Base-by-base conservation (phyloP, 306 rosid genomes). In the Prunus dulcis region DNA sequence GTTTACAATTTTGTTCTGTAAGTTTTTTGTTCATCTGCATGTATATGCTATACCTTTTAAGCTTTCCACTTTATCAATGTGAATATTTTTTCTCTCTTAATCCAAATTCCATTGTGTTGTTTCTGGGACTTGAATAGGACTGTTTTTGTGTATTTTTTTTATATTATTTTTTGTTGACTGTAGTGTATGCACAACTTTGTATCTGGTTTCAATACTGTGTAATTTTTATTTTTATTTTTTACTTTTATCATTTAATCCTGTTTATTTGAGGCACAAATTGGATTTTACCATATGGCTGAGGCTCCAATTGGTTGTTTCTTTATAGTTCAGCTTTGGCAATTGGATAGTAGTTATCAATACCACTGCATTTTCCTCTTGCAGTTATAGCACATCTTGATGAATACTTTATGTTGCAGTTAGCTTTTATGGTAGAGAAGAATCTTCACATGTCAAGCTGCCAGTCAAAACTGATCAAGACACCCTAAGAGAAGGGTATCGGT, bases 401-500 rank as follows among this genome's bases (percentile, higher is more conserved):
- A 58, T 23, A 22, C 72, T 43, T 49, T 75, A 66, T 76, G 47
- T 83, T 76, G 76, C 88, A 95, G 99, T 82, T 88, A 80, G 75
- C 72, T 88, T 84, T 83, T 95, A 90, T 71, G 89, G 97, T 76
- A 86, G 86, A 83, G 93, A 85, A 38, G 76, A 75, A 47, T 64
- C 92, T 58, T 58, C 90, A 43, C 84, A 72, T 69, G 32, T 84
- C 23, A 86, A 80, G 77, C 65, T 92, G 80, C 96, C 99, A 50
- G 74, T 92, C 71, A 95, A 92, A 87, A 92, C 97, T 25, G 99
- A 95, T 87, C 86, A 88, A 75, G 99, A 95, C 82, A 91, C 99
- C 4, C 80, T 92, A 58, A 87, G 96, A 79, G 99, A 95, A 78
- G 97, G 97, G 75, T 89, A 92, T 76, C 84, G 97, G 98, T 92